Conservation (phyloP, 2,329 filamentous ascomycete species). For the Hypoxylon rubiginosum region DNA sequence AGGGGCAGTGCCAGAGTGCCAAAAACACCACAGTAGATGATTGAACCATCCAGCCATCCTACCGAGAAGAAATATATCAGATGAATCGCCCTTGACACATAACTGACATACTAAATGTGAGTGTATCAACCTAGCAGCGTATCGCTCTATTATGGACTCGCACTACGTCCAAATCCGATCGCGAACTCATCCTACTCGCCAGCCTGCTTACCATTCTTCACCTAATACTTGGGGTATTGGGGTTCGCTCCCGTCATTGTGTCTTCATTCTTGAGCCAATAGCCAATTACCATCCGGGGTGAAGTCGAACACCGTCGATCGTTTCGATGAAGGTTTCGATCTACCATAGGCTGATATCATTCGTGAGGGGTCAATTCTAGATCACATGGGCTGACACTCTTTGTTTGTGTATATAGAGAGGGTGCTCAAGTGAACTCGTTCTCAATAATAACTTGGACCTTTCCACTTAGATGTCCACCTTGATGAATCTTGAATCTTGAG, state of each 20-base stretch:
- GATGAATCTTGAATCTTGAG: background rate
- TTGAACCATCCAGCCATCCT: background rate
- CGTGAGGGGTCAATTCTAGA: constrained; percentile 46
- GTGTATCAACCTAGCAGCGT: background rate
- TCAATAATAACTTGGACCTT: background rate
- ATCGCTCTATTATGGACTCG: background rate
- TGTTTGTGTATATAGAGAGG: constrained; percentile 35
- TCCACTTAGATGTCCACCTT: constrained; percentile 2
- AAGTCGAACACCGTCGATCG: constrained; percentile 35
- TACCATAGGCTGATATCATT: constrained; percentile 48
- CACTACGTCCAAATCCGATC: background rate
- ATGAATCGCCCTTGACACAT: background rate
- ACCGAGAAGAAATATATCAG: background rate
- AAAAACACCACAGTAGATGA: background rate
- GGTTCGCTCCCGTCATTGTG: constrained; percentile 27
- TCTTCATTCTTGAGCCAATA: constrained; percentile 20
- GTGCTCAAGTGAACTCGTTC: background rate
- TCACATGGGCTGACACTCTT: constrained; percentile 14
- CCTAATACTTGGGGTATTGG: background rate
- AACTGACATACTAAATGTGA: background rate
- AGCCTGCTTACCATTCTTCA: background rate
- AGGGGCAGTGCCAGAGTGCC: background rate
- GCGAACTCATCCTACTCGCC: no score
- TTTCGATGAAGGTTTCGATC: constrained; percentile 33
- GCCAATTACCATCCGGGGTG: constrained; percentile 34